Evolutionary conservation across 148 eudicot genomes (phyloP).

Genomic region (Heliosperma pusillum): DNA sequence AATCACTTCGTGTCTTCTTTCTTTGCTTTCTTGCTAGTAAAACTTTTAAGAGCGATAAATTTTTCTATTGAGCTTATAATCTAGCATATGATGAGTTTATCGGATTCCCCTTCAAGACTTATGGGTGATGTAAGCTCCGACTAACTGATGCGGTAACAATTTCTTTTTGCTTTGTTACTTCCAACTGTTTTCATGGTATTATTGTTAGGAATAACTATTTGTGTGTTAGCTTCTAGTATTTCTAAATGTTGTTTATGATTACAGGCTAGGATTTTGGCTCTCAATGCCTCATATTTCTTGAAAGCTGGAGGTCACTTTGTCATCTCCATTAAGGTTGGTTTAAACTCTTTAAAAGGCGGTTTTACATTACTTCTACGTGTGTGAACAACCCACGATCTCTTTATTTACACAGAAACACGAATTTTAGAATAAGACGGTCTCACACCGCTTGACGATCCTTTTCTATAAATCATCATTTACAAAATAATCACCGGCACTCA

Average conservation of each 20-base stretch:
- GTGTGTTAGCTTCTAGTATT: neutral
- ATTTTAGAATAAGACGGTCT: too few relatives aligned
- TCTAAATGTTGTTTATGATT: neutral
- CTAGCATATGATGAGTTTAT: conserved; percentile 60
- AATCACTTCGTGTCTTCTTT: neutral
- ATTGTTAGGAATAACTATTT: too few relatives aligned
- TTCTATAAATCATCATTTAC: too few relatives aligned
- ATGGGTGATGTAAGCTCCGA: conserved; percentile 70
- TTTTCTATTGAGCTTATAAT: neutral
- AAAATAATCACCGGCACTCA: too few relatives aligned
- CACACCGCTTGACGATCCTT: too few relatives aligned
- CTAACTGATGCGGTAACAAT: conserved; percentile 50
- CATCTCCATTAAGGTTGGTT: conserved; percentile 77
- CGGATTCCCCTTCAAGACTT: conserved; percentile 93
- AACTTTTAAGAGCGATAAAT: neutral
- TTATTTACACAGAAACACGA: too few relatives aligned
- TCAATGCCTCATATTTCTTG: conserved; percentile 67
- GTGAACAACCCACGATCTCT: too few relatives aligned
- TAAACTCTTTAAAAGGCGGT: neutral
- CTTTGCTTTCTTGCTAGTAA: neutral
- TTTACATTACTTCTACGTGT: too few relatives aligned
- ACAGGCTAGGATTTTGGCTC: conserved; percentile 86
- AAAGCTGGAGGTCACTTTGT: conserved; percentile 82
- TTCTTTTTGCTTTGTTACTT: too few relatives aligned
- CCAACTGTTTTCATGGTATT: too few relatives aligned